Percentiles rank a stretch among this genome's conserved stretches.
Evolutionary conservation across 176 grass and related monocot genomes (phyloP).

Genomic region (Carex littledalei): DNA sequence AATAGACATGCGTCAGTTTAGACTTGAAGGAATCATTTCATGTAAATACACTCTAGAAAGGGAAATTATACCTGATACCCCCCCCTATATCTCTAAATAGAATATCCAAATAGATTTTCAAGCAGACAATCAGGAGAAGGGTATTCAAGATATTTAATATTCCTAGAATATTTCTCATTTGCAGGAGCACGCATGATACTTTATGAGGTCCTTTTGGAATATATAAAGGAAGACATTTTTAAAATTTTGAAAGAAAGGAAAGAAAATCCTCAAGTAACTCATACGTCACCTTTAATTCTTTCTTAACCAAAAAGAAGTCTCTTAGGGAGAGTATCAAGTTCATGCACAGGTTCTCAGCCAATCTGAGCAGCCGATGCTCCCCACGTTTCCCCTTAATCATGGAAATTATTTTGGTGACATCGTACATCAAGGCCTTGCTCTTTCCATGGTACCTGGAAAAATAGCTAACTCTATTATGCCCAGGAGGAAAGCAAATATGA

Average conservation of each 20-base stretch:
- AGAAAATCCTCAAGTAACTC: conserved; percentile 3
- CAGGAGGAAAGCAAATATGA: not conserved
- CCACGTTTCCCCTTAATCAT: conserved; percentile 95
- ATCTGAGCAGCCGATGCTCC: conserved; percentile 92
- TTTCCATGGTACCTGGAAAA: conserved; percentile 78
- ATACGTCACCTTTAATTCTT: conserved; percentile 78
- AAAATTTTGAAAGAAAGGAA: not conserved
- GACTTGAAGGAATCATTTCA: not conserved
- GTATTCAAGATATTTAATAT: not conserved
- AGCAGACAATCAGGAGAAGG: not conserved
- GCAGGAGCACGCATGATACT: not conserved
- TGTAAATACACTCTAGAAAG: not conserved
- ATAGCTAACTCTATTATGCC: conserved; percentile 18
- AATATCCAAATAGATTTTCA: not conserved
- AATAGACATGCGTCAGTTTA: not conserved
- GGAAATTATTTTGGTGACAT: conserved; percentile 98
- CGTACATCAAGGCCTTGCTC: conserved; percentile 99
- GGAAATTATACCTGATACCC: not conserved
- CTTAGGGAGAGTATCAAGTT: conserved; percentile 97
- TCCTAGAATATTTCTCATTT: not conserved
- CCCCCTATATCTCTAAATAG: not conserved
- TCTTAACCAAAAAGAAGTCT: conserved; percentile 98
- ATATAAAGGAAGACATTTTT: not conserved
- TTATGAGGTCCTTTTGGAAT: not conserved
- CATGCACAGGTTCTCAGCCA: conserved; percentile 99